Conservation (phyloP, 1,139 yeast species). For the Kurtzmaniella quercitrusa region DNA sequence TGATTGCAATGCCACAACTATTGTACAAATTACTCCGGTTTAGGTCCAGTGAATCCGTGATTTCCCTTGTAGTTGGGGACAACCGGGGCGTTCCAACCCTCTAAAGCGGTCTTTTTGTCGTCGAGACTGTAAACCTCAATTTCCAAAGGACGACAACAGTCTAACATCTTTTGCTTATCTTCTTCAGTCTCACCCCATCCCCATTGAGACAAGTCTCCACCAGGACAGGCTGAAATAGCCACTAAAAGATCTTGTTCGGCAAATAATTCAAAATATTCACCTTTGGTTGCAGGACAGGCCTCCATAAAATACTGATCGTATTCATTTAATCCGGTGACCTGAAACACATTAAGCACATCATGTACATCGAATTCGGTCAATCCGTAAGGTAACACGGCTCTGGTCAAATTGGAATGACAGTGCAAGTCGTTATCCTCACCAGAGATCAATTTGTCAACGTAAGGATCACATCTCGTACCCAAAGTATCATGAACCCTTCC, state of each 20-base stretch:
- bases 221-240: constrained; percentile 68
- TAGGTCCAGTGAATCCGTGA: constrained; percentile 44
- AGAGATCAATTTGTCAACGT: constrained; percentile 58
- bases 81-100: constrained; percentile 50
- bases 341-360: constrained; percentile 67
- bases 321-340: constrained; percentile 63
- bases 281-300: constrained; percentile 56
- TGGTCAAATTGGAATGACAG: constrained; percentile 60
- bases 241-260: constrained; percentile 64
- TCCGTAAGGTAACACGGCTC: constrained; percentile 57
- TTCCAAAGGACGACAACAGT: constrained; percentile 60
- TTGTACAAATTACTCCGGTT: neutral
- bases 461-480: constrained; percentile 70
- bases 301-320: constrained; percentile 70
- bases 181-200: constrained; percentile 61
- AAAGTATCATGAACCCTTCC: constrained; percentile 64
- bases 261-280: constrained; percentile 62
- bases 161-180: constrained; percentile 50
- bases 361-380: constrained; percentile 65
- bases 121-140: constrained; percentile 56
- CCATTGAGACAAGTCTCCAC: constrained; percentile 67
- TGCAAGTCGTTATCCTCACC: constrained; percentile 65
- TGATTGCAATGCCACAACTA: too few relatives aligned
- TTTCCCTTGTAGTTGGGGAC: constrained; percentile 50
- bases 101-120: constrained; percentile 37